Evolutionary conservation across 2,329 filamentous ascomycete species (phyloP).

Genomic region (Coniella lustricola): DNA sequence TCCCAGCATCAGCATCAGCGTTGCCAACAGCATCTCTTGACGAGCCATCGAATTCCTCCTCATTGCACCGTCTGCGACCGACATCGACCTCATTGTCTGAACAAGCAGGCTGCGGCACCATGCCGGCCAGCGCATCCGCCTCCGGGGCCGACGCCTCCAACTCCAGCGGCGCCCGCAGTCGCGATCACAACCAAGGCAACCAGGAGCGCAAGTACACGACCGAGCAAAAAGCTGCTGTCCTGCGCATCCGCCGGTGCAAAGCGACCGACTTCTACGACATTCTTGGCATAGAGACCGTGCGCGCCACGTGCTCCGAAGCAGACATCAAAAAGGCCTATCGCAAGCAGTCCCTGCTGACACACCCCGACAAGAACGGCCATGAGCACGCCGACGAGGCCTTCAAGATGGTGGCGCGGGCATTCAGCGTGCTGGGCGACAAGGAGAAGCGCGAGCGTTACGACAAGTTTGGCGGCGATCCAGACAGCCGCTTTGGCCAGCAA

Average conservation of each 20-base stretch:
- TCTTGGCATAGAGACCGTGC: conserved; percentile 61
- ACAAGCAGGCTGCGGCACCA: conserved; percentile 19
- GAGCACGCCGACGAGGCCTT: conserved; percentile 95
- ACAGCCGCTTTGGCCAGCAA: conserved; percentile 69
- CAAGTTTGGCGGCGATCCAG: conserved; percentile 83
- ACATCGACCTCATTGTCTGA: background rate
- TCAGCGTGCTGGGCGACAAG: conserved; percentile 84
- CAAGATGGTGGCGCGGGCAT: conserved; percentile 93
- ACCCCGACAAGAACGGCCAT: conserved; percentile 98
- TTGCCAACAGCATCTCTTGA: too few species aligned
- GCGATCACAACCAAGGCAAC: conserved; percentile 70
- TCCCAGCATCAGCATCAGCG: too few species aligned
- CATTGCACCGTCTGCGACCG: background rate
- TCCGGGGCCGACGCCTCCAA: conserved; percentile 44
- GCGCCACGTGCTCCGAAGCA: conserved; percentile 60
- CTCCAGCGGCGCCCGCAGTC: conserved; percentile 38
- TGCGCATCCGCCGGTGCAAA: conserved; percentile 78
- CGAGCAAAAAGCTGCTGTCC: conserved; percentile 86
- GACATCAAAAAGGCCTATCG: conserved; percentile 98
- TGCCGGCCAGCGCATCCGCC: conserved; percentile 42
- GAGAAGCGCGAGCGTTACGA: conserved; percentile 91
- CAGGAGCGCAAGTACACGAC: conserved; percentile 72
- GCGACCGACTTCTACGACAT: conserved; percentile 95
- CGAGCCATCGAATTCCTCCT: background rate
- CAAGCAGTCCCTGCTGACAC: conserved; percentile 87